Conservation (phyloP, 2,329 filamentous ascomycete species). For the Talaromyces sp. region DNA sequence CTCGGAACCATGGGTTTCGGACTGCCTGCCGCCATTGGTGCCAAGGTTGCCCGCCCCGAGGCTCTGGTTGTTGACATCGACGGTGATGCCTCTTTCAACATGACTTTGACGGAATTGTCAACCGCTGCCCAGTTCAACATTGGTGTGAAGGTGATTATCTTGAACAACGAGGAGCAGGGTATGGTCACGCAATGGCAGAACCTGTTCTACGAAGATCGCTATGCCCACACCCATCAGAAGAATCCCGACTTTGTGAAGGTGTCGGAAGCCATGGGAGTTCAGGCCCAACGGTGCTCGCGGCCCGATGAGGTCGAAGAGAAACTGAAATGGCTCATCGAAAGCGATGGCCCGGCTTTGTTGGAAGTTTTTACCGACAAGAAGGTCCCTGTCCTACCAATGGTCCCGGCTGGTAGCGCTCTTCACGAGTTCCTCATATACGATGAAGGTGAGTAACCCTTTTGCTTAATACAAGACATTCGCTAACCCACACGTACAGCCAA, state of each 20-base stretch:
- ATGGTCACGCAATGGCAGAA: constrained; percentile 99
- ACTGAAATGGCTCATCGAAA: constrained; percentile 83
- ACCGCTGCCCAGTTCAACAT: constrained; percentile 96
- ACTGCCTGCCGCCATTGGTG: constrained; percentile 89
- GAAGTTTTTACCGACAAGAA: constrained; percentile 84
- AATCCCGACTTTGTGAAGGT: constrained; percentile 97
- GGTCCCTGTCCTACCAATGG: constrained; percentile 91
- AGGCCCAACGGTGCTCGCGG: constrained; percentile 66
- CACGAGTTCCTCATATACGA: constrained; percentile 94
- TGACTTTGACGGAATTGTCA: constrained; percentile 93
- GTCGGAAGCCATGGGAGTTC: constrained; percentile 83
- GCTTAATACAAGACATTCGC: constrained; percentile 4
- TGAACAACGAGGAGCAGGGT: constrained; percentile 97
- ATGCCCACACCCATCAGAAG: constrained; percentile 82
- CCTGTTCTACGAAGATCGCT: constrained; percentile 93
- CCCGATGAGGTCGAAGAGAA: constrained; percentile 72
- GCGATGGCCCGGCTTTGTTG: constrained; percentile 84
- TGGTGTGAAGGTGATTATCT: constrained; percentile 85
- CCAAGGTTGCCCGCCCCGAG: constrained; percentile 79
- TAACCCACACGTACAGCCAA: constrained; percentile 50
- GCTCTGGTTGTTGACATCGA: constrained; percentile 92
- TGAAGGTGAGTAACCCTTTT: constrained; percentile 52
- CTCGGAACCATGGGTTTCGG: constrained; percentile 96
- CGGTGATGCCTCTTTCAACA: constrained; percentile 97
- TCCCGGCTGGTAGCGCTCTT: constrained; percentile 77